Base-by-base conservation (phyloP, 306 rosid species). In the Citrullus colocynthis region DNA sequence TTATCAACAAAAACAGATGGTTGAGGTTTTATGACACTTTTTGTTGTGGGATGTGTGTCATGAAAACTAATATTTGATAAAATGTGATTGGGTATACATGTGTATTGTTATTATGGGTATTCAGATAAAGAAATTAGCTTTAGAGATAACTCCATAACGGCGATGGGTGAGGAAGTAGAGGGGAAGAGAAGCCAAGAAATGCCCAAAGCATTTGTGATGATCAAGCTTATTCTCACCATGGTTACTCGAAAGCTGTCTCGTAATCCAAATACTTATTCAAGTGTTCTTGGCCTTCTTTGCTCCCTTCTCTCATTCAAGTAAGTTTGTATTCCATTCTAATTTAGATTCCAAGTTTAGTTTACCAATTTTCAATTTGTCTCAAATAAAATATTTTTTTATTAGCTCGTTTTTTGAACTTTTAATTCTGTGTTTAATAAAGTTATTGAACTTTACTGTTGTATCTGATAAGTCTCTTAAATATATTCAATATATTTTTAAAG, bases 211-310 rank as follows among this genome's bases (percentile, higher is more conserved):
- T 13, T 80, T n/a, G 84, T 85, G 48, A 80, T 82, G 84, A 65
- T 85, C 9, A 85, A 82, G 76, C 88, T 85, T 32, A 85, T 85
- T 37, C 85, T 85, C 32, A 82, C 37, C 18, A 79, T 85, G 14
- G 84, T 85, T 21, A 84, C 84, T 63, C 48, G 88, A 44, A 85
- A 85, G 74, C 83, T 85, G 54, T 80, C 88, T 16, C 88, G 85
- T 66, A 85, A 85, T 77, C 88, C 88, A 56, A 85, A 85, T 65
- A 85, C 88, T 9, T 85, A 85, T 69, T 85, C 88, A 2, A 85
- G 85, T 45, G 70, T 80, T 6, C 10, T 85, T 4, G 88, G 82
- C 78, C 85, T 85, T 51, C 80, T 82, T 44, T 82, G 88, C 85
- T 85, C 88, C 78, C 74, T 85, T 32, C 48, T 82, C 54, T 85